phyloP scores from a whole-genome alignment of 2,329 filamentous ascomycete genomes.

The Lasiodiplodia citricola region DNA sequence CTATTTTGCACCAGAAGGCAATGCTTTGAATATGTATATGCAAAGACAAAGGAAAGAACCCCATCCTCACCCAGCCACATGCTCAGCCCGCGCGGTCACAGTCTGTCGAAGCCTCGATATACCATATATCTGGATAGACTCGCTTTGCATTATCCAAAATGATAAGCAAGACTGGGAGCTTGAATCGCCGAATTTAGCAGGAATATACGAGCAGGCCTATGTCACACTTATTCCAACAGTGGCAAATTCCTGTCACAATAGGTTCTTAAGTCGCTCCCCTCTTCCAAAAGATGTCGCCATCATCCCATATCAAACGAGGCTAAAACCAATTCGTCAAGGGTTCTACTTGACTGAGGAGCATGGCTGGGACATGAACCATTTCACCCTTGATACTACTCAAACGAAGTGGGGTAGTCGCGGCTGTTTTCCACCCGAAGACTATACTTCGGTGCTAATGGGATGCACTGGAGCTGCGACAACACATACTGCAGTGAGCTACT shows the following conservation, averaged over 20 bases:
- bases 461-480: constrained; percentile 5
- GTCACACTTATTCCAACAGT: constrained; percentile 17
- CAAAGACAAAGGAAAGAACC: too few species aligned
- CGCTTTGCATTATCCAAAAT: constrained; percentile 30
- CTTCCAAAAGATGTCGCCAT: neutral
- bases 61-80: too few species aligned
- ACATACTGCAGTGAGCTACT: neutral
- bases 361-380: neutral
- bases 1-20: too few species aligned
- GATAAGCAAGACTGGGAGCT: constrained; percentile 19
- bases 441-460: neutral
- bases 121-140: constrained; percentile 30
- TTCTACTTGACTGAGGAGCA: neutral
- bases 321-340: neutral
- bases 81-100: neutral
- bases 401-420: neutral
- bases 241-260: neutral
- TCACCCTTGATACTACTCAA: neutral
- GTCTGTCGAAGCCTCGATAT: constrained; percentile 5
- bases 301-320: neutral
- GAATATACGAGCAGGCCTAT: constrained; percentile 26
- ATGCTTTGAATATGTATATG: too few species aligned
- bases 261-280: neutral
- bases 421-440: neutral
- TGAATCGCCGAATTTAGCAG: constrained; percentile 8